phyloP scores from a whole-genome alignment of 164 flowering plant species.

The Liquidambar formosana region DNA sequence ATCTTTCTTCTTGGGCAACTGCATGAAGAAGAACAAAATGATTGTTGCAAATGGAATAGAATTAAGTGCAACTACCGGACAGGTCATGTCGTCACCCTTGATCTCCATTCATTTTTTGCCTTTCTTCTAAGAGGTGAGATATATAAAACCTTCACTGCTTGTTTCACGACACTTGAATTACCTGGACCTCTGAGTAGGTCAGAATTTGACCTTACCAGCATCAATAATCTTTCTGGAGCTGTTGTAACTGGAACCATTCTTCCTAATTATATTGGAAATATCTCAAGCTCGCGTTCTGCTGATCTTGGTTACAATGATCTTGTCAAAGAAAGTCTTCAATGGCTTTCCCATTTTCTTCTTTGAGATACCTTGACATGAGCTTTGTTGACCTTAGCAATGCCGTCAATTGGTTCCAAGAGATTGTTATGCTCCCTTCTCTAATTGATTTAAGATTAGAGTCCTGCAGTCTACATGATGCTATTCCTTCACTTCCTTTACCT shows the following conservation, averaged over 20 bases:
- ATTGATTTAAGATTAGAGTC: not conserved
- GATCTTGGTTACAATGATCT: slow-evolving; percentile 8
- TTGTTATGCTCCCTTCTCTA: slow-evolving; percentile 17
- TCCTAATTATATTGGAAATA: slow-evolving; percentile 28
- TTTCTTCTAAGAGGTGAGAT: not conserved
- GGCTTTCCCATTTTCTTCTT: slow-evolving; percentile 15
- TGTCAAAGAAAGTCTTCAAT: not conserved
- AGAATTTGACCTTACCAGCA: not conserved
- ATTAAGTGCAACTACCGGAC: slow-evolving; percentile 7
- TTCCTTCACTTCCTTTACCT: not conserved
- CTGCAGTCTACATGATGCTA: not conserved
- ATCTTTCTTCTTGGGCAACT: not conserved
- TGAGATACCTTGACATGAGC: slow-evolving; percentile 16
- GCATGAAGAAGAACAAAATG: slow-evolving; percentile 5
- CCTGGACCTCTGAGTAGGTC: not conserved
- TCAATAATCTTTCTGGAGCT: not conserved
- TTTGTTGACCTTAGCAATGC: not conserved
- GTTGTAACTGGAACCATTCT: slow-evolving; percentile 7
- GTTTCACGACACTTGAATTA: not conserved
- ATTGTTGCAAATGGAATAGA: slow-evolving; percentile 28
- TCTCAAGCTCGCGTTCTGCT: slow-evolving; percentile 23
- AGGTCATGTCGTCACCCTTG: not conserved
- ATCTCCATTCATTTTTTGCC: not conserved
- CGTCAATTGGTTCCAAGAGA: slow-evolving; percentile 6
- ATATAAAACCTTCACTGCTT: not conserved